phyloP scores from a whole-genome alignment of 345 rosid species.

The Zanthoxylum bungeanum region DNA sequence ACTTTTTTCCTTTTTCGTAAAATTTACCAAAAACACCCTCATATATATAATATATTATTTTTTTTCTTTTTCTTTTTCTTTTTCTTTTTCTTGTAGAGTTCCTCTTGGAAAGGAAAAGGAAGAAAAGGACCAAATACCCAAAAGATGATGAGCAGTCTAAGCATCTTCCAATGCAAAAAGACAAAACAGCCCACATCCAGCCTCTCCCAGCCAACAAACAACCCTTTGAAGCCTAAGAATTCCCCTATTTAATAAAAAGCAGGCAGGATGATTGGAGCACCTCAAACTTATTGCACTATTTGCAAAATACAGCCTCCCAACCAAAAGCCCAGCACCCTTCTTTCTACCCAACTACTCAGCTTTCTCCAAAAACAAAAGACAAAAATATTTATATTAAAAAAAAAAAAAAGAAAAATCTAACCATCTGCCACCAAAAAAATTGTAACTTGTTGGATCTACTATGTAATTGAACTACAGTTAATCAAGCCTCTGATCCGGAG shows the following conservation, averaged over 20 bases:
- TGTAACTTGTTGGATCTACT: conserved; percentile 28
- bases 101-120: conserved; percentile 30
- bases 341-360: conserved; percentile 35
- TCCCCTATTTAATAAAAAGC: conserved; percentile 17
- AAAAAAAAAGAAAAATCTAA: too few relatives aligned
- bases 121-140: conserved; percentile 27
- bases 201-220: conserved; percentile 14
- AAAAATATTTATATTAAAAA: conserved; percentile 1
- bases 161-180: conserved; percentile 35
- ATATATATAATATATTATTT: too few relatives aligned
- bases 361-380: conserved; percentile 30
- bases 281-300: conserved; percentile 53
- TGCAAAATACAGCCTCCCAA: conserved; percentile 46
- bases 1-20: too few relatives aligned
- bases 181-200: conserved; percentile 36
- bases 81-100: conserved; percentile 36
- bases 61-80: conserved; percentile 37
- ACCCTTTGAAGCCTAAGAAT: conserved; percentile 26
- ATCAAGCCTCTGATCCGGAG: conserved; percentile 37
- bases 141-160: conserved; percentile 27
- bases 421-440: conserved; percentile 48
- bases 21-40: too few relatives aligned
- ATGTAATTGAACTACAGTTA: conserved; percentile 24
- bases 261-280: conserved; percentile 31
- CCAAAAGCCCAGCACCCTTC: conserved; percentile 39